Percentiles rank a stretch among this genome's conserved stretches.
Conservation (phyloP, 192 early-diverging fungal genomes). For the Entomortierella chlamydospora region DNA sequence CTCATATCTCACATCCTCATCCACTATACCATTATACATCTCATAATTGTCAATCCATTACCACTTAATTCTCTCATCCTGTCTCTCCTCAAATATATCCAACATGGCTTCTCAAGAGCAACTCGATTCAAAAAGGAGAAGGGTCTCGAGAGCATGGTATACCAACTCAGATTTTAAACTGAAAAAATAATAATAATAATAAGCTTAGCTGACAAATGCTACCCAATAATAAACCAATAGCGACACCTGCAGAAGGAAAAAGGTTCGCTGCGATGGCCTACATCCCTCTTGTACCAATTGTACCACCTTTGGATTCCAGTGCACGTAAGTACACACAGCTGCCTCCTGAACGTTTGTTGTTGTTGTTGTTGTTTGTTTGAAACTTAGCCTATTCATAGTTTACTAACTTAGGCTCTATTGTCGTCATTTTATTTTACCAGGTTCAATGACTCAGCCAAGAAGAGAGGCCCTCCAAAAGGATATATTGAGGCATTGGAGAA, state of each 20-base stretch:
- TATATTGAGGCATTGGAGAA: constrained; percentile 88
- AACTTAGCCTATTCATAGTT: no score
- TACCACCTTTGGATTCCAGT: constrained; percentile 56
- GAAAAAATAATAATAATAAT: no score
- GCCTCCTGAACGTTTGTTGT: no score
- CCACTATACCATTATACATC: neutral
- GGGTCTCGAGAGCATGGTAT: constrained; percentile 53
- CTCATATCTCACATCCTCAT: neutral
- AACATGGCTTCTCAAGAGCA: constrained; percentile 42
- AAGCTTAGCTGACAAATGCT: neutral
- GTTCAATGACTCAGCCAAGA: constrained; percentile 28
- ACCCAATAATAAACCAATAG: constrained; percentile 23
- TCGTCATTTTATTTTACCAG: constrained; percentile 1
- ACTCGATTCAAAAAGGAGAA: constrained; percentile 46
- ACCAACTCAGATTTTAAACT: neutral
- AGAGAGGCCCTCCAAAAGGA: constrained; percentile 87
- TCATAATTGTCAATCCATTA: neutral
- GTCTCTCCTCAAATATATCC: neutral
- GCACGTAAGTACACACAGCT: no score
- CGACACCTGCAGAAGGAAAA: constrained; percentile 60
- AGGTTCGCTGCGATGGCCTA: constrained; percentile 58
- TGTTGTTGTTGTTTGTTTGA: no score
- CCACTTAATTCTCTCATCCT: neutral
- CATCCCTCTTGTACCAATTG: constrained; percentile 60
- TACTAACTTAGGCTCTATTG: no score